Base-by-base conservation (phyloP, 768 basidiomycete species). In the Calocera cornea region DNA sequence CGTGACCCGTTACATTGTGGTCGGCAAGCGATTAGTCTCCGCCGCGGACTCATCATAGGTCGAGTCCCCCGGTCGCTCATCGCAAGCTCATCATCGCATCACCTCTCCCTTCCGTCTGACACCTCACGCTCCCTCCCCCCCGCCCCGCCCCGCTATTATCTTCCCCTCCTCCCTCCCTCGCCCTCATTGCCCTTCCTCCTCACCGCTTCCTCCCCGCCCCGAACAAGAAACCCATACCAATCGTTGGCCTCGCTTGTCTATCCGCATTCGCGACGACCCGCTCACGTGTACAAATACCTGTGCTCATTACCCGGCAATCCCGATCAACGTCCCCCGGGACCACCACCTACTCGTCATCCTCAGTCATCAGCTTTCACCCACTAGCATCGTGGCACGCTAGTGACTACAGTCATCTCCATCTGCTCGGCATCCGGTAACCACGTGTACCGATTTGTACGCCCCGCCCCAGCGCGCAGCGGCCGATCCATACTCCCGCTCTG, bases 21-120 rank as follows among this genome's bases (percentile, higher is more conserved):
- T 60, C 54, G 54, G 54, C 54, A 29, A 33, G 54, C 54, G 54
- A 60, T 60, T 60, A 60, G 54, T 27, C 54, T 60, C 54, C 54
- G 54, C 54, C 54, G 24, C 54, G 54, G 54, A 60, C 54, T 47
- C 44, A 47, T 47, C 44, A 3, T 19, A 38, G 7, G 14, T 38
- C 36, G 36, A 38, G 36, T 38, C 36, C 36, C 36, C 44, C 24
- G 44, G 44, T 47, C 16, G 19, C 44, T 24, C 44, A 47, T 47
- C 44, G 24, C 44, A 47, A 24, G 44, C 44, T 47, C 44, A 47
- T 47, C 44, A 47, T 47, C 44, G 19, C 36, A 47, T 47, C 44
- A 7, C 44, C 19, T 60, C 54, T 27, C 24, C 27, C 11, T 33
- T 2, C 14, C 54, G 3, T 29, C 54, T 27, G 8, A 60, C 54